Evolutionary conservation across 306 rosid species (phyloP).

Genomic region (Biancaea sappan): DNA sequence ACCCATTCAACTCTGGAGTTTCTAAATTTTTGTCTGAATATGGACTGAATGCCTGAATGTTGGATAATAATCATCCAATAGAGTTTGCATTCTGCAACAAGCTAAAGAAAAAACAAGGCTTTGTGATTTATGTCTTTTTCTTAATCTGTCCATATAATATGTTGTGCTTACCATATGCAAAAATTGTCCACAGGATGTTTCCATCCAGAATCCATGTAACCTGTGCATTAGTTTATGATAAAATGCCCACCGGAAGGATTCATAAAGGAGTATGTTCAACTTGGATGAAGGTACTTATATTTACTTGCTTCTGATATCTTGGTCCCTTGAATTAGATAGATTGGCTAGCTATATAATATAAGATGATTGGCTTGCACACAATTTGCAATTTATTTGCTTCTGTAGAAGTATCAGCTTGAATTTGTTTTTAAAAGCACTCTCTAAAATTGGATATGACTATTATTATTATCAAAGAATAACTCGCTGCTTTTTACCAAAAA

Average conservation of each 20-base stretch:
- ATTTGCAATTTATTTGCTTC: neutral
- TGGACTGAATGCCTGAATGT: neutral
- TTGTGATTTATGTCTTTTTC: neutral
- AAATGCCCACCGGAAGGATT: slow-evolving; percentile 79
- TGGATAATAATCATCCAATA: neutral
- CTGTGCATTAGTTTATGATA: slow-evolving; percentile 85
- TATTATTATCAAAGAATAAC: no score
- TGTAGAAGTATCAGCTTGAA: slow-evolving; percentile 2
- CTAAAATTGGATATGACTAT: slow-evolving; percentile 19
- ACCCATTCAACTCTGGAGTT: neutral
- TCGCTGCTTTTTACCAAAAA: no score
- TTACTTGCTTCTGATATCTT: slow-evolving; percentile 24
- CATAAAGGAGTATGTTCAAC: slow-evolving; percentile 95
- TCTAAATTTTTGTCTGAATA: neutral
- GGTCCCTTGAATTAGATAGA: slow-evolving; percentile 5
- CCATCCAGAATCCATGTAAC: slow-evolving; percentile 91
- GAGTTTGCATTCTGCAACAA: neutral
- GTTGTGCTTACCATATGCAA: slow-evolving; percentile 25
- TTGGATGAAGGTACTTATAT: slow-evolving; percentile 87
- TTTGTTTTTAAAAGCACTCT: slow-evolving; percentile 1
- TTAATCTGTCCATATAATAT: neutral
- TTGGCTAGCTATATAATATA: neutral
- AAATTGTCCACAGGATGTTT: slow-evolving; percentile 64
- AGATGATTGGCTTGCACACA: slow-evolving; percentile 1
- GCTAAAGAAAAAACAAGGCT: slow-evolving; percentile 11